Conservation (phyloP, 78 protist genomes). For the Dictyostelium purpureum region DNA sequence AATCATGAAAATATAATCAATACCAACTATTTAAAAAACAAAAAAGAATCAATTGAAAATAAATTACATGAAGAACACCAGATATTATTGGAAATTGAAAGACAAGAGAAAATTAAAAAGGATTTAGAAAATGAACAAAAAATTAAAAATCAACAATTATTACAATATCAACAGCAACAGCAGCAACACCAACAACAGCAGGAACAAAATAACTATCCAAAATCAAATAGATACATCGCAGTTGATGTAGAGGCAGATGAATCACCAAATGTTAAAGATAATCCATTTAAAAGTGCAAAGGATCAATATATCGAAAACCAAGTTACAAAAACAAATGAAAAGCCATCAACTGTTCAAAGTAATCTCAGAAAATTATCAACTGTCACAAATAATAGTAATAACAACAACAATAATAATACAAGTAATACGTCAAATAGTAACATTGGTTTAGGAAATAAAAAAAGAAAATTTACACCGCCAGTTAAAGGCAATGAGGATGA, state of each 20-base stretch:
- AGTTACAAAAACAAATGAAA: not conserved
- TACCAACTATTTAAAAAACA: not conserved
- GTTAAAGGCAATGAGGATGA: constrained; percentile 25
- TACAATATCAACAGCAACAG: not conserved
- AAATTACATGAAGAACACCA: too few species aligned
- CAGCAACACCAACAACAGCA: not conserved
- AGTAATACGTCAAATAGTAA: not conserved
- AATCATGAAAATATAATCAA: not conserved
- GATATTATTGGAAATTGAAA: constrained; percentile 9
- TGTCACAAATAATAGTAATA: not conserved
- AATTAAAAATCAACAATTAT: not conserved
- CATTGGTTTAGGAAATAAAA: constrained; percentile 4
- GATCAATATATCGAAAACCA: constrained; percentile 17
- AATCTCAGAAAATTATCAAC: not conserved
- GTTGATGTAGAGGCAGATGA: not conserved
- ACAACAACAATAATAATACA: not conserved
- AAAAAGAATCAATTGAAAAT: not conserved
- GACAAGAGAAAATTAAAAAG: not conserved
- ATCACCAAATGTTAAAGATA: not conserved
- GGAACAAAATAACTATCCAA: not conserved
- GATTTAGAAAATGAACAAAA: not conserved
- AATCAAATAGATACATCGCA: not conserved
- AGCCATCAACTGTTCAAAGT: not conserved
- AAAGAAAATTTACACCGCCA: constrained; percentile 61
- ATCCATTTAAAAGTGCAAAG: constrained; percentile 18